Percentiles rank a stretch among this genome's conserved stretches.
phyloP scores from a whole-genome alignment of 805 yeast species.

The Ogataea saltuana region DNA sequence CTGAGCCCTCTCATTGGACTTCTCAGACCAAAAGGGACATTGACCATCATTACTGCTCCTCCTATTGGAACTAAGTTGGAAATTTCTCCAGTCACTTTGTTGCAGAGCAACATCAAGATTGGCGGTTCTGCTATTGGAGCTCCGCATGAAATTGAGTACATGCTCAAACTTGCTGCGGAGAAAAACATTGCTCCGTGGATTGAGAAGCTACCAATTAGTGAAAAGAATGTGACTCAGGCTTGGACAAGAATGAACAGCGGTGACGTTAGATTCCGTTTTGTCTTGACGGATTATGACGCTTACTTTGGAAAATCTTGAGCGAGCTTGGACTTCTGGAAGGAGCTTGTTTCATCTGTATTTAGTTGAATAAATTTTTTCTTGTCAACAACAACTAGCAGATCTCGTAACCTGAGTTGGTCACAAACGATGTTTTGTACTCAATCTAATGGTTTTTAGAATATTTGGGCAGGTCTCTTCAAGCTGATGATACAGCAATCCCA shows the following conservation, averaged over 20 bases:
- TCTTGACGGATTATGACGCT: constrained; percentile 56
- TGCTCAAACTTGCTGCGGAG: constrained; percentile 64
- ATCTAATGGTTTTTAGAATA: too few relatives aligned
- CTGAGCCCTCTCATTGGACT: constrained; percentile 49
- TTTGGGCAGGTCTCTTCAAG: too few relatives aligned
- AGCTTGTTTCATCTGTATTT: too few relatives aligned
- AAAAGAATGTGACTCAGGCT: constrained; percentile 53
- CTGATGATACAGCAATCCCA: too few relatives aligned
- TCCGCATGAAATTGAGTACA: constrained; percentile 61
- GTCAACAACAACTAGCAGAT: too few relatives aligned
- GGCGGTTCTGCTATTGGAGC: constrained; percentile 65
- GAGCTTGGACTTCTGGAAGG: too few relatives aligned
- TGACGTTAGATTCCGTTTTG: constrained; percentile 65
- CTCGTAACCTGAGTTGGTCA: too few relatives aligned
- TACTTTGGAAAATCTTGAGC: too few relatives aligned
- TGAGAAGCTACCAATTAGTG: constrained; percentile 56
- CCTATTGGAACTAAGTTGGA: constrained; percentile 34
- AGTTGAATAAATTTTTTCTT: too few relatives aligned
- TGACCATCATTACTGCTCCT: constrained; percentile 48
- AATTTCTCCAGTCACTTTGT: constrained; percentile 27
- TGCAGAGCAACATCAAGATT: constrained; percentile 47
- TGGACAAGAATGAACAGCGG: constrained; percentile 54
- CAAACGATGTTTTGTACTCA: too few relatives aligned
- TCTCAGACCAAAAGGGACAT: constrained; percentile 60
- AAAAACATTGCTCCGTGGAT: constrained; percentile 62